These are phyloP conservation scores for Dactylellina leptospora DNA, from an alignment of 2,329 filamentous ascomycete genomes.

Conservation along the genomic window DNA sequence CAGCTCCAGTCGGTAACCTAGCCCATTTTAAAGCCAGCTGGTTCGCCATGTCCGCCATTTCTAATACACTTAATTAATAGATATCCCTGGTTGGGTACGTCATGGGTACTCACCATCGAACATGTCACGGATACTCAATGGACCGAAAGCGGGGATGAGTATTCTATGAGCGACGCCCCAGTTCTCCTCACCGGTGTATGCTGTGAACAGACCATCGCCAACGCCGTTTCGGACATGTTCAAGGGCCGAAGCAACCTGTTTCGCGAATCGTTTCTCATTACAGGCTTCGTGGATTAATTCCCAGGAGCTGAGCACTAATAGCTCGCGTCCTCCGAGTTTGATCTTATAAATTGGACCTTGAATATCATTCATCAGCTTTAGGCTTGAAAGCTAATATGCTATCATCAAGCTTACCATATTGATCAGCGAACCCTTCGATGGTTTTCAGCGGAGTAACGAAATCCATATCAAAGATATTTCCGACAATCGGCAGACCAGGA, in stretches of 20 bases:
- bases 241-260: constrained; percentile 66
- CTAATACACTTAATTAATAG: constrained; percentile 56
- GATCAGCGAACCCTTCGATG: constrained; percentile 68
- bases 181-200: constrained; percentile 63
- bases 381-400: background rate
- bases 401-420: constrained; percentile 67
- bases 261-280: constrained; percentile 73
- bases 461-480: constrained; percentile 72
- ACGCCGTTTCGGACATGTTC: constrained; percentile 69
- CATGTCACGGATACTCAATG: constrained; percentile 73
- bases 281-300: constrained; percentile 71
- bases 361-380: constrained; percentile 54
- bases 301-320: constrained; percentile 66
- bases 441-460: constrained; percentile 67
- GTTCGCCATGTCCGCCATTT: constrained; percentile 73
- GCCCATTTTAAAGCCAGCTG: constrained; percentile 76
- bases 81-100: background rate
- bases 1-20: constrained; percentile 66
- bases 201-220: constrained; percentile 74
- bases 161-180: constrained; percentile 74
- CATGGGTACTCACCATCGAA: constrained; percentile 64
- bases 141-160: constrained; percentile 75
- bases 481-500: constrained; percentile 71
- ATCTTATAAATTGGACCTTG: constrained; percentile 71
- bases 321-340: constrained; percentile 63